Conservation (phyloP, 495 filamentous ascomycete species). For the Bombardia bombarda region DNA sequence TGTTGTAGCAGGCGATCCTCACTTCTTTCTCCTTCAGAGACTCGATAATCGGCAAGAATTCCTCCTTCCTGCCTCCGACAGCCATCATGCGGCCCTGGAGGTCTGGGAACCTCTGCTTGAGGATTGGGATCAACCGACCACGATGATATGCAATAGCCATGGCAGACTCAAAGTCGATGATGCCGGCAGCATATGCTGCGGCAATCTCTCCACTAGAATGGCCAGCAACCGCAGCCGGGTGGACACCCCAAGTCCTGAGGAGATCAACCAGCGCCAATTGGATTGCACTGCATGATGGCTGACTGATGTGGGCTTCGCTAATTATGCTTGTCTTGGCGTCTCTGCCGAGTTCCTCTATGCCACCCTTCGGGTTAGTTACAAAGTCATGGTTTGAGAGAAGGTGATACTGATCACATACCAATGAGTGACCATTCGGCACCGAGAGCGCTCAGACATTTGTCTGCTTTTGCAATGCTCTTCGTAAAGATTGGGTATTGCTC, state of each 20-base stretch:
- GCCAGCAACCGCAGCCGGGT: constrained; percentile 44
- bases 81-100: constrained; percentile 42
- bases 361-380: neutral
- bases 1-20: constrained; percentile 49
- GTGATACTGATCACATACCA: neutral
- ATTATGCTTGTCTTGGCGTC: constrained; percentile 34
- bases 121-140: constrained; percentile 25
- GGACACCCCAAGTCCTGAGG: constrained; percentile 43
- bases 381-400: neutral
- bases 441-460: constrained; percentile 18
- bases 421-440: constrained; percentile 30
- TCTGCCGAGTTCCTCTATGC: constrained; percentile 16
- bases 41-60: constrained; percentile 30
- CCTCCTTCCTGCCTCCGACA: constrained; percentile 37
- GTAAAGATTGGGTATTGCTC: constrained; percentile 31
- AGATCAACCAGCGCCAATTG: constrained; percentile 48
- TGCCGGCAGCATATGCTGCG: constrained; percentile 39
- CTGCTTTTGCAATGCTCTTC: constrained; percentile 22
- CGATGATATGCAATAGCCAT: constrained; percentile 46
- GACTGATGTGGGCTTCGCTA: constrained; percentile 36
- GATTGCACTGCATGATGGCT: constrained; percentile 41
- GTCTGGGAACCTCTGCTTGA: constrained; percentile 22
- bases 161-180: constrained; percentile 38
- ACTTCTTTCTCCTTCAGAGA: constrained; percentile 28
- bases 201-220: constrained; percentile 59